These are phyloP conservation scores for Schizosaccharomyces lindneri DNA, from an alignment of 805 yeast species.

Conservation along the genomic window DNA sequence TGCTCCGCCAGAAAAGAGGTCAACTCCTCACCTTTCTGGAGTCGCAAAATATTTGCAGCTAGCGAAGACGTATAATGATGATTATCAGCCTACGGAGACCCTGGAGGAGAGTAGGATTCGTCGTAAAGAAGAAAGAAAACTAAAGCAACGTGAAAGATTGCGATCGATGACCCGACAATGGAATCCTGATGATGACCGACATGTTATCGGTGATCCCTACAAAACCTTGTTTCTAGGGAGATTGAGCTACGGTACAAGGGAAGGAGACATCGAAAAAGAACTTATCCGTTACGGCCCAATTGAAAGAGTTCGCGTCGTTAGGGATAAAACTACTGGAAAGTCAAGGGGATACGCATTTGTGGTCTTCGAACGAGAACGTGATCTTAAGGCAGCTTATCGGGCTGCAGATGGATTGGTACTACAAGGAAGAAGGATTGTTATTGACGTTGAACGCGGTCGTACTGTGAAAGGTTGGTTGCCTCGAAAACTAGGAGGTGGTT, in stretches of 20 bases:
- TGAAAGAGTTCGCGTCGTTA: slow-evolving; percentile 33
- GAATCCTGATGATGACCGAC: slow-evolving; percentile 34
- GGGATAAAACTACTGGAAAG: slow-evolving; percentile 25
- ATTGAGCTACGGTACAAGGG: slow-evolving; percentile 36
- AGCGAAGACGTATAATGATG: slow-evolving; percentile 12
- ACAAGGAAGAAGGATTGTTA: slow-evolving; percentile 25
- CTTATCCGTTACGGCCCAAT: slow-evolving; percentile 48
- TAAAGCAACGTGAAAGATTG: slow-evolving; percentile 13
- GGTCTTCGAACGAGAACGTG: slow-evolving; percentile 34
- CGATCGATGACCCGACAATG: slow-evolving; percentile 18
- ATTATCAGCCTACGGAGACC: slow-evolving; percentile 15
- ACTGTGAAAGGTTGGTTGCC: slow-evolving; percentile 18
- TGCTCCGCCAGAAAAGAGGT: slow-evolving; percentile 22
- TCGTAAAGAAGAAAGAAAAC: slow-evolving; percentile 12
- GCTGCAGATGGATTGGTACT: slow-evolving; percentile 31
- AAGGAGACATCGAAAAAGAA: slow-evolving; percentile 37
- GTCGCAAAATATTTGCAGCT: slow-evolving; percentile 15
- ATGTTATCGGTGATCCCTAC: slow-evolving; percentile 45
- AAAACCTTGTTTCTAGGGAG: slow-evolving; percentile 58
- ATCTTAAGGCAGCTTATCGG: slow-evolving; percentile 36
- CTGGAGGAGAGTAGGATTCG: slow-evolving; percentile 10
- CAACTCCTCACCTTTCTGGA: slow-evolving; percentile 24
- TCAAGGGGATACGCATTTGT: slow-evolving; percentile 71
- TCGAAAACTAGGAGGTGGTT: slow-evolving; percentile 53
- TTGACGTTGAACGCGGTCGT: slow-evolving; percentile 18